Evolutionary conservation across 2,329 filamentous ascomycete species (phyloP).

Genomic region (Aspergillus sp.): DNA sequence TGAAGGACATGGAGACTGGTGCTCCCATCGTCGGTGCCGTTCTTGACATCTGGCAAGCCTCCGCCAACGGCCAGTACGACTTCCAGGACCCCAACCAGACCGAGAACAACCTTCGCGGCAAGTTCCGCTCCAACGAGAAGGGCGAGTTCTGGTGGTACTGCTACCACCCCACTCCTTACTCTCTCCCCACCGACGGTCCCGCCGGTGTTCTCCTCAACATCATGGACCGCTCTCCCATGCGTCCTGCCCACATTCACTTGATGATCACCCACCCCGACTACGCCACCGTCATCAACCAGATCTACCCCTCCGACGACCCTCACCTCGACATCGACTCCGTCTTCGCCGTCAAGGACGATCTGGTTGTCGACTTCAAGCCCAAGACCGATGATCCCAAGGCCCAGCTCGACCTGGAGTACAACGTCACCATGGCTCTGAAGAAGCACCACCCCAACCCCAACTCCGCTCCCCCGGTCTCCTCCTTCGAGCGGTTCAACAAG

Average conservation of each 20-base stretch:
- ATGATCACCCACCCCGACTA: constrained; percentile 59
- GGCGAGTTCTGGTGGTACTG: constrained; percentile 70
- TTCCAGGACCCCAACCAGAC: constrained; percentile 73
- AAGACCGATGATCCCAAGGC: constrained; percentile 55
- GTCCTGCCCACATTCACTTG: constrained; percentile 63
- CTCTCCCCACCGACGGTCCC: constrained; percentile 65
- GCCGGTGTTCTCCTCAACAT: constrained; percentile 55
- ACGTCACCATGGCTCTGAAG: constrained; percentile 58
- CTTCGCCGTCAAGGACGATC: constrained; percentile 63
- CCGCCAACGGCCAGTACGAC: constrained; percentile 74
- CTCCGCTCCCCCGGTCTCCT: constrained; percentile 40
- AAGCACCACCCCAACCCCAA: constrained; percentile 43
- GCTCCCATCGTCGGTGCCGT: constrained; percentile 67
- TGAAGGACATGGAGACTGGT: constrained; percentile 66
- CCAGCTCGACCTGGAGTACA: constrained; percentile 61
- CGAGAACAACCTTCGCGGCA: constrained; percentile 74
- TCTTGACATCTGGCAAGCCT: constrained; percentile 78
- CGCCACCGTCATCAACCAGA: constrained; percentile 59
- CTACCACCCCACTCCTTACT: constrained; percentile 75
- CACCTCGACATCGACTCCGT: constrained; percentile 61
- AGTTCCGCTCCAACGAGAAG: constrained; percentile 70
- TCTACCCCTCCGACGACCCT: constrained; percentile 61
- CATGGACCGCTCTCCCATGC: constrained; percentile 61
- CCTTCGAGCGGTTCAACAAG: constrained; percentile 41
- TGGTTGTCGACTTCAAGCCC: constrained; percentile 60